Evolutionary conservation across 129 eudicot species (phyloP).

Genomic region (Helianthus tuberosus): DNA sequence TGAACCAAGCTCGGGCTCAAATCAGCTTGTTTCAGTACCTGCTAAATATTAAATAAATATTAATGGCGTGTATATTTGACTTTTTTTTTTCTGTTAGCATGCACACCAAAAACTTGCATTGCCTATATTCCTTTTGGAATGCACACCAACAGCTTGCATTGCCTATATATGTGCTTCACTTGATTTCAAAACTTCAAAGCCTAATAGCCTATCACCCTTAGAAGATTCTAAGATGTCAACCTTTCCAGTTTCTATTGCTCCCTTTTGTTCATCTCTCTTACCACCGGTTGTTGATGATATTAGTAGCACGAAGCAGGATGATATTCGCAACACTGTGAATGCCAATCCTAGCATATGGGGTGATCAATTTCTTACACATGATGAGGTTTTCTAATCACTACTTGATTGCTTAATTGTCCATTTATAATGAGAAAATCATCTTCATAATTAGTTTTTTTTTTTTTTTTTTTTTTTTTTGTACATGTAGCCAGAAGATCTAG

Average conservation of each 20-base stretch:
- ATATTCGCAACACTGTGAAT: constrained; percentile 30
- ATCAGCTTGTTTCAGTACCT: no score
- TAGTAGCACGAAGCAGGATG: not conserved
- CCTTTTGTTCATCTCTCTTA: not conserved
- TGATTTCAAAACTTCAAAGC: not conserved
- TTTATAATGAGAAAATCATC: no score
- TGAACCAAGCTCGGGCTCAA: no score
- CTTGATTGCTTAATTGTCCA: not conserved
- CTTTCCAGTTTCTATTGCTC: not conserved
- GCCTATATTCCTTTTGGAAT: no score
- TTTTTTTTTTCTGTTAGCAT: no score
- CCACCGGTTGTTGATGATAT: not conserved
- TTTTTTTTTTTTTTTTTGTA: no score
- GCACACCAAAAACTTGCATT: no score
- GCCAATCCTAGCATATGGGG: constrained; percentile 49
- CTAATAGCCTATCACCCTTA: not conserved
- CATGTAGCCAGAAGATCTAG: not conserved
- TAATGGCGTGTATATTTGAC: no score
- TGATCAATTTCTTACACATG: constrained; percentile 22
- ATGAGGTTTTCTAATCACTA: constrained; percentile 11
- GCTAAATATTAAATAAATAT: no score
- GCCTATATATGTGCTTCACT: not conserved
- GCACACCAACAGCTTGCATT: no score
- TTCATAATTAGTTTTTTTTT: not conserved
- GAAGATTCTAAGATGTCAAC: not conserved